Conservation (phyloP, 2,329 filamentous ascomycete genomes). For the Colletotrichum sp. region DNA sequence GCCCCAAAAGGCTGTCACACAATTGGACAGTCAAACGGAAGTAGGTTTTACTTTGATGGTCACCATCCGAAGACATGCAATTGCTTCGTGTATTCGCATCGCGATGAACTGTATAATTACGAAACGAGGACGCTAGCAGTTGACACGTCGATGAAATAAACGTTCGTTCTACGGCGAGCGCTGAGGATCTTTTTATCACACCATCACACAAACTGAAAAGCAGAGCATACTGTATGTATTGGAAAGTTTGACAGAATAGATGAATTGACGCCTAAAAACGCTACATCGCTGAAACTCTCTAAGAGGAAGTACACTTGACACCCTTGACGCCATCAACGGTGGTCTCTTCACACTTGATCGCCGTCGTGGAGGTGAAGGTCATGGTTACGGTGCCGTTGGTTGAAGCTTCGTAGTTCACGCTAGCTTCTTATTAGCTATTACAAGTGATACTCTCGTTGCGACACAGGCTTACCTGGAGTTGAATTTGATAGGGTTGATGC, state of each 20-base stretch:
- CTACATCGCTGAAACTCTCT: background rate
- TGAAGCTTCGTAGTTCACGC: slow-evolving; percentile 7
- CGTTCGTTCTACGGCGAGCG: background rate
- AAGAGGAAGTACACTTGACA: slow-evolving; percentile 7
- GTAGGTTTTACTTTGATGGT: too few species aligned
- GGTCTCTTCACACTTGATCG: slow-evolving; percentile 13
- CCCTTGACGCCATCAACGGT: slow-evolving; percentile 13
- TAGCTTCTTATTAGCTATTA: background rate
- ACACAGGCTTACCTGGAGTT: background rate
- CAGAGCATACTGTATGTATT: background rate
- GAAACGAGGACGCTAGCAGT: too few species aligned
- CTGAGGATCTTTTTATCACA: too few species aligned
- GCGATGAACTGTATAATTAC: too few species aligned
- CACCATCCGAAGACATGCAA: too few species aligned
- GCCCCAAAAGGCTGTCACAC: too few species aligned
- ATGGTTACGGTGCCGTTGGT: slow-evolving; percentile 5
- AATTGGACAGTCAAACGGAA: too few species aligned
- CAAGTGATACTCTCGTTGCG: too few species aligned
- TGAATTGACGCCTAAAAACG: background rate
- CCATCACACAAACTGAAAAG: too few species aligned
- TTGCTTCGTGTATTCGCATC: too few species aligned
- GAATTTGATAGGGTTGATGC: background rate
- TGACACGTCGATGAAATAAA: too few species aligned
- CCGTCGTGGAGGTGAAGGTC: slow-evolving; percentile 1
- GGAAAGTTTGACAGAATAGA: background rate